phyloP scores from a whole-genome alignment of 352 stramenopile species.

The Aphanomyces stellatus region DNA sequence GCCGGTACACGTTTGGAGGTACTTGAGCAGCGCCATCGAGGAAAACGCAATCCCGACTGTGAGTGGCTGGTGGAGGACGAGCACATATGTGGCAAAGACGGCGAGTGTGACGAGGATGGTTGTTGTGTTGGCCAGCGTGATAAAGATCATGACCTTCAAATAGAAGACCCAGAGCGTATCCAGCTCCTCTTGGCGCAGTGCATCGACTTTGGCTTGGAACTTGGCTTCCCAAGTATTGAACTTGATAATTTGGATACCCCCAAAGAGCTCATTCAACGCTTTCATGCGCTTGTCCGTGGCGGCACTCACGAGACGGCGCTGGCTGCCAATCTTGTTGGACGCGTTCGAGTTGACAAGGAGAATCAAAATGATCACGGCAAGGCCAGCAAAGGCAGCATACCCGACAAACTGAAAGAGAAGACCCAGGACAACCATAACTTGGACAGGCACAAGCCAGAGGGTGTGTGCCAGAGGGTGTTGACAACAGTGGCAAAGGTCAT shows the following conservation, averaged over 20 bases:
- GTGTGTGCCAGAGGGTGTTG: too few species aligned
- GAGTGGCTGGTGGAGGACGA: constrained; percentile 7
- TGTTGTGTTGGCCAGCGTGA: constrained; percentile 37
- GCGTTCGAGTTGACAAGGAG: too few species aligned
- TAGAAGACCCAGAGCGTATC: constrained; percentile 37
- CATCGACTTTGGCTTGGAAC: constrained; percentile 39
- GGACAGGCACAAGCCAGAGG: too few species aligned
- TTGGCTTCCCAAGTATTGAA: constrained; percentile 84
- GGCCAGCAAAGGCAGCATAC: too few species aligned
- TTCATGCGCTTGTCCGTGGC: constrained; percentile 44
- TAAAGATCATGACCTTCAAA: constrained; percentile 36
- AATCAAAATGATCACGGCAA: too few species aligned
- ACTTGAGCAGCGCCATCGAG: constrained; percentile 16
- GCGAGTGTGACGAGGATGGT: constrained; percentile 43
- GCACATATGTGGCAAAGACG: constrained; percentile 34
- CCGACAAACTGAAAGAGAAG: too few species aligned
- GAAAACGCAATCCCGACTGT: constrained; percentile 13
- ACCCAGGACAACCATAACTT: too few species aligned
- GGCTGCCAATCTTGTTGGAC: too few species aligned
- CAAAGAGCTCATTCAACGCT: constrained; percentile 47
- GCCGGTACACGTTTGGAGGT: neutral
- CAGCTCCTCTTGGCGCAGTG: constrained; percentile 39
- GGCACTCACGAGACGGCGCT: neutral
- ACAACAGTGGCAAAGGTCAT: too few species aligned
- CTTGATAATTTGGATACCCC: constrained; percentile 82